Evolutionary conservation across 2,329 filamentous ascomycete genomes (phyloP).

Genomic region (Grosmannia clavigera): DNA sequence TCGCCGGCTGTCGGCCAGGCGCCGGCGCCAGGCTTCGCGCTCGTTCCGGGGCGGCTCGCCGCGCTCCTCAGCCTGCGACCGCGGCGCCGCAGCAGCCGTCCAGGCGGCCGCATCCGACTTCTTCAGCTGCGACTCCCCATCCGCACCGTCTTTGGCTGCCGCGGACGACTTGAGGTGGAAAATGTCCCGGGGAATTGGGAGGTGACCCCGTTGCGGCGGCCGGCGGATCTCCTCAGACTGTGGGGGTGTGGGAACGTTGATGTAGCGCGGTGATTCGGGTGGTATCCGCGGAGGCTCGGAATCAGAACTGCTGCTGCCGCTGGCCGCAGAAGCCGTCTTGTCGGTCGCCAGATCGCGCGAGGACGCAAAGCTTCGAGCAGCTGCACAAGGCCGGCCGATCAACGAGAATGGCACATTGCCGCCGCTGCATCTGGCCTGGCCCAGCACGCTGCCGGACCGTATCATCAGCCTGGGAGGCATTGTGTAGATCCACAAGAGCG

Average conservation of each 20-base stretch:
- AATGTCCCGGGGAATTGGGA: conserved; percentile 72
- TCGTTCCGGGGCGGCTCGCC: conserved; percentile 24
- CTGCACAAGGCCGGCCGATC: background rate
- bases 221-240: conserved; percentile 48
- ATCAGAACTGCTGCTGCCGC: conserved; percentile 13
- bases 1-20: conserved; percentile 61
- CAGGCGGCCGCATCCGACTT: conserved; percentile 51
- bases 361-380: background rate
- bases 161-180: conserved; percentile 38
- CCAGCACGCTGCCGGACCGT: conserved; percentile 5
- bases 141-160: background rate
- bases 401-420: background rate
- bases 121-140: conserved; percentile 14
- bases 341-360: background rate
- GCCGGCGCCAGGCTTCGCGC: conserved; percentile 50
- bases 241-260: conserved; percentile 66
- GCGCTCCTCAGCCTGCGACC: conserved; percentile 30
- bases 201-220: conserved; percentile 54
- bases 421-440: background rate
- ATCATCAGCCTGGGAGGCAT: conserved; percentile 9
- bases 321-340: background rate
- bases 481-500: background rate
- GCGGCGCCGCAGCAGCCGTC: conserved; percentile 44
- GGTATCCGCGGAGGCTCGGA: conserved; percentile 40
- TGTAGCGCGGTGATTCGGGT: conserved; percentile 79